Conservation (phyloP, 1,284 basidiomycete genomes). For the Apiotrichum akiyoshidainum region DNA sequence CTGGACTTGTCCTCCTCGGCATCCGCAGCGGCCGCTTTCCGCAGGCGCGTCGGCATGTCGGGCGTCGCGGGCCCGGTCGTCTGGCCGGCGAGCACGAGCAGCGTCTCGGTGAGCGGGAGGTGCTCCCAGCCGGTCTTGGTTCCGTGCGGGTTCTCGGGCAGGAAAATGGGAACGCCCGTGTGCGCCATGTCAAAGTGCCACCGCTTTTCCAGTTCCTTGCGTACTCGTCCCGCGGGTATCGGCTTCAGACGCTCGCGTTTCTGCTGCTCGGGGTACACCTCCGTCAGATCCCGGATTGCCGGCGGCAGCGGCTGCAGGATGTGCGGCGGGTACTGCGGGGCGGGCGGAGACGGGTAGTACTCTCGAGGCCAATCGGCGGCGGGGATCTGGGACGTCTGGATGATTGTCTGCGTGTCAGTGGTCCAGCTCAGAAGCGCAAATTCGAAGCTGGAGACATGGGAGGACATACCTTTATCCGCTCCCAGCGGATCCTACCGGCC, state of each 20-base stretch:
- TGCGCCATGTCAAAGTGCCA: constrained; percentile 13
- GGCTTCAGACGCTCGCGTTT: background rate
- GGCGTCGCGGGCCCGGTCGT: background rate
- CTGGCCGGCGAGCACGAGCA: constrained; percentile 27
- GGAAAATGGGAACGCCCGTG: constrained; percentile 25
- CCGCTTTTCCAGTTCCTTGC: constrained; percentile 8
- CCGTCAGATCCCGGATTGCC: constrained; percentile 1
- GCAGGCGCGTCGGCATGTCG: background rate
- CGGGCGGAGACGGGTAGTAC: background rate
- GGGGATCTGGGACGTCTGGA: background rate
- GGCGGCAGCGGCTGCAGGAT: constrained; percentile 10
- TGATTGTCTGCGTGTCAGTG: constrained; percentile 17
- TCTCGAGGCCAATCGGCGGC: constrained; percentile 3
- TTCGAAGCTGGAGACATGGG: too few species aligned
- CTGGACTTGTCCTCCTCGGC: background rate
- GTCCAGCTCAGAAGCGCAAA: background rate
- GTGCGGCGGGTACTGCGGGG: constrained; percentile 11
- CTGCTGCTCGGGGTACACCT: background rate
- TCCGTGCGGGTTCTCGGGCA: constrained; percentile 10
- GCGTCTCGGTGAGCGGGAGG: constrained; percentile 15
- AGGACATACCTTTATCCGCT: constrained; percentile 30
- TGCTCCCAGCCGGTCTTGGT: constrained; percentile 17
- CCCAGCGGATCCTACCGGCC: background rate
- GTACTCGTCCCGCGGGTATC: constrained; percentile 1
- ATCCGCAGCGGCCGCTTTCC: background rate